Evolutionary conservation across 192 early-diverging fungal species (phyloP).

Genomic region (Helicostylum pulchrum): DNA sequence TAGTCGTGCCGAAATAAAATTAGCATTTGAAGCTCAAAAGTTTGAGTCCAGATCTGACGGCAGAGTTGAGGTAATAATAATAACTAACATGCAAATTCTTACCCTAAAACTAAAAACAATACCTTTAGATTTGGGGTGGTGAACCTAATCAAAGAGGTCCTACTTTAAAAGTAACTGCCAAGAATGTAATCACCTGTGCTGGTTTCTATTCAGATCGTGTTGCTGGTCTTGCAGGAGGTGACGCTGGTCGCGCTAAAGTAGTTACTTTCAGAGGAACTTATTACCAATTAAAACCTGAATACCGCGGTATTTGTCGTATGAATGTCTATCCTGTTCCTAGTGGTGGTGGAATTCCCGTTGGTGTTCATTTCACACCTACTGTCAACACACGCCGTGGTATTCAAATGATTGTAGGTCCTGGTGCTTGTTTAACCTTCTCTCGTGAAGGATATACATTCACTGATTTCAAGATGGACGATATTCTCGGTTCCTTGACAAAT

Average conservation of each 20-base stretch:
- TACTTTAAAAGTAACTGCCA: conserved; percentile 19
- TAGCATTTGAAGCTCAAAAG: conserved; percentile 31
- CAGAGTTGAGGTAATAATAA: conserved; percentile 19
- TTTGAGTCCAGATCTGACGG: conserved; percentile 29
- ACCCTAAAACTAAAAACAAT: no score
- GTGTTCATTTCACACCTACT: conserved; percentile 36
- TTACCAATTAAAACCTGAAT: conserved; percentile 36
- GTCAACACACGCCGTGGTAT: conserved; percentile 29
- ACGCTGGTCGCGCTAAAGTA: conserved; percentile 16
- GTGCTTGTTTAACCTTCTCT: conserved; percentile 35
- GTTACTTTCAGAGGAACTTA: conserved; percentile 37
- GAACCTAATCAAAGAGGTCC: conserved; percentile 33
- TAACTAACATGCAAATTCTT: no score
- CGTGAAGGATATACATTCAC: conserved; percentile 34
- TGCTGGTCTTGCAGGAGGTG: conserved; percentile 30
- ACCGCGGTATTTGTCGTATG: conserved; percentile 28
- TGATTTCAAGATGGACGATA: conserved; percentile 23
- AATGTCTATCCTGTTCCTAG: conserved; percentile 39
- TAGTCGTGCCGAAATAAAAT: conserved; percentile 37
- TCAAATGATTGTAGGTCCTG: conserved; percentile 36
- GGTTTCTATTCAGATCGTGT: conserved; percentile 38
- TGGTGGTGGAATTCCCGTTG: conserved; percentile 35
- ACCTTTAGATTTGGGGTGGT: conserved; percentile 29
- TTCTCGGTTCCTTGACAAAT: conserved; percentile 26
- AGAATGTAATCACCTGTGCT: conserved; percentile 38